Evolutionary conservation across 768 basidiomycete genomes (phyloP), one percentile per base, ranked within the genome.

Genomic region (Gymnopilus junonius): DNA sequence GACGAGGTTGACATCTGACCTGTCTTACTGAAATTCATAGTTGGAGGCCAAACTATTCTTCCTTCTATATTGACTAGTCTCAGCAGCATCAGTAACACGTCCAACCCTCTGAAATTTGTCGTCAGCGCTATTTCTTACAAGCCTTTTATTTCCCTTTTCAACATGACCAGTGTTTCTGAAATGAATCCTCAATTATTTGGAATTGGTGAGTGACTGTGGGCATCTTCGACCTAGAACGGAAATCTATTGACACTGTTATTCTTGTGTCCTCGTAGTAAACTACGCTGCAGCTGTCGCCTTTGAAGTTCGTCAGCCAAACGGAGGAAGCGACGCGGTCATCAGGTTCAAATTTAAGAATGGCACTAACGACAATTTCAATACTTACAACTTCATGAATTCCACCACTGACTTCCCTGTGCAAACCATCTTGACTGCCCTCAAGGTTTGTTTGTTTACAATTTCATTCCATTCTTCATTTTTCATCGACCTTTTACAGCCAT

Each of bases 121-220:
- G 84, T 89, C 65, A 78, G 85, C 29, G 86, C 85, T 10, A 80
- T 88, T 59, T 82, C 90, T 0, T 93, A 93, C 79, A 92, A 93
- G 73, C 91, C 91, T 0, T 90, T 93, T 77, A 62, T 92, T 37
- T 89, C 88, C 6, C 73, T 93, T 46, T 92, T 93, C 80, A 90
- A 91, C 74, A 87, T 93, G 86, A 91, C 89, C 0, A 81, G 85
- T 3, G 81, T 83, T 29, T 82, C 82, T 14, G 71, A 80, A n/a
- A 74, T 77, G 45, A 80, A 84, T 59, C 83, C 85, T 0, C 69
- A 84, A 64, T 80, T 91, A 3, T 82, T 86, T 34, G 83, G 83
- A 11, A 83, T 91, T 63, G 87, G 89, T 88, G 53, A 56, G 74
- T 69, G 14, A 20, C 15, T 23, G 11, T 23, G 20, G 14, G 12